Evolutionary conservation across 129 eudicot species (phyloP).

Genomic region (Scalesia atractyloides): DNA sequence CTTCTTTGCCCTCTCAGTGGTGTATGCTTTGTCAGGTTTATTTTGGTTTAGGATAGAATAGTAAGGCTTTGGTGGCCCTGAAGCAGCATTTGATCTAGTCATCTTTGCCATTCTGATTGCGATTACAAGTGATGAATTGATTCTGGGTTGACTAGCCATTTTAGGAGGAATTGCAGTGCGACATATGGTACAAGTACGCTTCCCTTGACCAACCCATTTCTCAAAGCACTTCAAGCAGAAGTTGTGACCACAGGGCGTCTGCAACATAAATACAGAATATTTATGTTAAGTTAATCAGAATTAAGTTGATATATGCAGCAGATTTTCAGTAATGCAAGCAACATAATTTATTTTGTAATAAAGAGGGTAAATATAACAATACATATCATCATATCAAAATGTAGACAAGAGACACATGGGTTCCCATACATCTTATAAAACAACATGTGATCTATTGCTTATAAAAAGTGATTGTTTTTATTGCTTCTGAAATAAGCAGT

Average conservation of each 20-base stretch:
- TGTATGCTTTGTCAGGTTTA: conserved; percentile 78
- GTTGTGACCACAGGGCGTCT: conserved; percentile 97
- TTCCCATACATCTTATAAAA: neutral
- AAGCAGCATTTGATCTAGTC: conserved; percentile 44
- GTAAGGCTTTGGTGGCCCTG: conserved; percentile 55
- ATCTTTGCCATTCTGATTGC: conserved; percentile 84
- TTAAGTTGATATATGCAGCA: neutral
- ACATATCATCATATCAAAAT: neutral
- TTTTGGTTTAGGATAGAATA: conserved; percentile 58
- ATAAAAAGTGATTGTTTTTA: neutral
- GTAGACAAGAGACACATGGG: neutral
- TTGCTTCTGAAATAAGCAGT: neutral
- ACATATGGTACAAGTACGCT: conserved; percentile 74
- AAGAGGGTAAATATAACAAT: neutral
- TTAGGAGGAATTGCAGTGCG: conserved; percentile 58
- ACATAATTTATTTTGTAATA: neutral
- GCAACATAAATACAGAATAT: conserved; percentile 20
- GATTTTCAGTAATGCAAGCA: neutral
- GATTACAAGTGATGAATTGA: conserved; percentile 67
- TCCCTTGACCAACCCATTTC: conserved; percentile 92
- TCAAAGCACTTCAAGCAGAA: conserved; percentile 91
- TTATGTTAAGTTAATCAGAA: neutral
- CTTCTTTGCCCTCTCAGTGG: conserved; percentile 87
- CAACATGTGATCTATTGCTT: neutral
- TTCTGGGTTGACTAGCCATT: conserved; percentile 81